These are phyloP conservation scores for Cladosporium velox DNA, from an alignment of 2,329 filamentous ascomycete species.

Conservation along the genomic window DNA sequence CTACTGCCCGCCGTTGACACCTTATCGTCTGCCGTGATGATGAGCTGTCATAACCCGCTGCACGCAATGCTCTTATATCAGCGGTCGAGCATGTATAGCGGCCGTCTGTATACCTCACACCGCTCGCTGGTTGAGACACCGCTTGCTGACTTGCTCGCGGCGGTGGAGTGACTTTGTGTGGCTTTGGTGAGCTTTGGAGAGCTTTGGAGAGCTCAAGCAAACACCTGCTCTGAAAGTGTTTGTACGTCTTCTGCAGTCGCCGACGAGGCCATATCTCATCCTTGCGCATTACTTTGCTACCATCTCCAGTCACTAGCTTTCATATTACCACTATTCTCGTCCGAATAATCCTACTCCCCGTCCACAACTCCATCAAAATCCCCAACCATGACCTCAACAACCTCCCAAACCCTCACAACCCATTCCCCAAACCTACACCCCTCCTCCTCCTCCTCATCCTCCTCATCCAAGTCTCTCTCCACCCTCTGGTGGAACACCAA, in stretches of 20 bases:
- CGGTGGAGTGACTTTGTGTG: not conserved
- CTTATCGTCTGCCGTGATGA: not conserved
- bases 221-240: not conserved
- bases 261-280: not conserved
- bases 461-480: slow-evolving; percentile 14
- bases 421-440: not conserved
- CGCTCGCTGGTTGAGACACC: not conserved
- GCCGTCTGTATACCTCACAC: slow-evolving; percentile 7
- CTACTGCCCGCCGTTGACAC: not conserved
- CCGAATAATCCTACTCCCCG: not conserved
- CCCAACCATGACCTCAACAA: not conserved
- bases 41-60: not conserved
- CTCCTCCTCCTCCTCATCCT: not conserved
- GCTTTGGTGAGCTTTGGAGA: slow-evolving; percentile 2
- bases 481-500: slow-evolving; percentile 72
- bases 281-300: not conserved
- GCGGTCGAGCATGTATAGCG: slow-evolving; percentile 7
- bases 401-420: not conserved
- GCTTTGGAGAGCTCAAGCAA: not conserved
- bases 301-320: not conserved
- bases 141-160: not conserved
- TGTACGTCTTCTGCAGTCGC: not conserved
- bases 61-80: slow-evolving; percentile 7
- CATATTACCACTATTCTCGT: no score
- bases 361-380: not conserved